These are phyloP conservation scores for Peribolospora baueri DNA, from an alignment of 768 basidiomycete genomes.

Conservation along the genomic window DNA sequence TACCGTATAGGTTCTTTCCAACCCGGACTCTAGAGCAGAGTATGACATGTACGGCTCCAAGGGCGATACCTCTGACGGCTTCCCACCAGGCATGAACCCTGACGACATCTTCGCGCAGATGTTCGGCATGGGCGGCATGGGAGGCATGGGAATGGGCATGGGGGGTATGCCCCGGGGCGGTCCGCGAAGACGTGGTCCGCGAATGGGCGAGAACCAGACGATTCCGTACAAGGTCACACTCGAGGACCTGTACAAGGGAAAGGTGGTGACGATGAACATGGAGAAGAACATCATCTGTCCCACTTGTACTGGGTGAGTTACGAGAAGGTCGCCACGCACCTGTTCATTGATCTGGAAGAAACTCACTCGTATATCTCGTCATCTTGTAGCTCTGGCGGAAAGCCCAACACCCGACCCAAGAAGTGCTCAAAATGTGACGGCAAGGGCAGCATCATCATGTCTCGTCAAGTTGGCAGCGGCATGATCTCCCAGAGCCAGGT, in stretches of 20 bases:
- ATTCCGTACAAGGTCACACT: constrained; percentile 64
- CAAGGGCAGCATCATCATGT: constrained; percentile 27
- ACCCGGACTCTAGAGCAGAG: constrained; percentile 37
- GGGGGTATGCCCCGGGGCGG: constrained; percentile 15
- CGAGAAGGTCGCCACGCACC: not conserved
- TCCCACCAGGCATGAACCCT: constrained; percentile 29
- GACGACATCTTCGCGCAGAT: constrained; percentile 36
- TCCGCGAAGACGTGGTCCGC: constrained; percentile 24
- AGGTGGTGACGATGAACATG: constrained; percentile 64
- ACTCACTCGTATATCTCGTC: not conserved
- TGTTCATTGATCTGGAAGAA: not conserved
- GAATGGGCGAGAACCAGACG: constrained; percentile 44
- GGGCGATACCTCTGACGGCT: constrained; percentile 27
- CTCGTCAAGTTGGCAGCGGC: not conserved
- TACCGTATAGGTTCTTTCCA: constrained; percentile 28
- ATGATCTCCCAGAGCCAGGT: constrained; percentile 2
- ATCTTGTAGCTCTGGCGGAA: constrained; percentile 44
- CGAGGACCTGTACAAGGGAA: constrained; percentile 82
- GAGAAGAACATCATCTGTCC: constrained; percentile 61
- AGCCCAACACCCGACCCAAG: constrained; percentile 60
- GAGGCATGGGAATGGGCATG: constrained; percentile 19
- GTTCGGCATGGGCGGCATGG: constrained; percentile 4
- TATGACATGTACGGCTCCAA: constrained; percentile 57
- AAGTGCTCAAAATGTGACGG: constrained; percentile 59
- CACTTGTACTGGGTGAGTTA: constrained; percentile 51